Conservation (phyloP, 495 filamentous ascomycete genomes). For the Penicillium desertorum region DNA sequence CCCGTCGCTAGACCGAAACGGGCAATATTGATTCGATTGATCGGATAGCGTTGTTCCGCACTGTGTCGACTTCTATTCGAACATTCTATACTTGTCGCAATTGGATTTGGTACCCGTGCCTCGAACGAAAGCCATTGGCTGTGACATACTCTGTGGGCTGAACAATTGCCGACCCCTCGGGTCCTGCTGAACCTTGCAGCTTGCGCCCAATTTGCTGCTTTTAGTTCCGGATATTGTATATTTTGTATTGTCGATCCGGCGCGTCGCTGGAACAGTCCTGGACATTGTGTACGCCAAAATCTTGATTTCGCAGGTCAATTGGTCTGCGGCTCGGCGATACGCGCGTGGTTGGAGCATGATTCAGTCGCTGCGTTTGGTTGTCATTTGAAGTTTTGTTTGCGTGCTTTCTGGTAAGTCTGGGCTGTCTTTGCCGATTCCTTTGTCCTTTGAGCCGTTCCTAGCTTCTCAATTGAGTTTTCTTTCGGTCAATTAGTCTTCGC, state of each 20-base stretch:
- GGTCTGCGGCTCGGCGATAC: slow-evolving; percentile 15
- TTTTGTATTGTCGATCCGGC: slow-evolving; percentile 1
- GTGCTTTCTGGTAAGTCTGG: slow-evolving; percentile 34
- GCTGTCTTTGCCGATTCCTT: slow-evolving; percentile 3
- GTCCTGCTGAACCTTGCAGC: slow-evolving; percentile 5
- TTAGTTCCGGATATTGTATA: background rate
- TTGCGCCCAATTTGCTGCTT: background rate
- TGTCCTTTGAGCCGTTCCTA: background rate
- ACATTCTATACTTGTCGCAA: background rate
- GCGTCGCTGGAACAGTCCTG: background rate
- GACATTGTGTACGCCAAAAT: slow-evolving; percentile 6
- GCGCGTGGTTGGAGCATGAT: slow-evolving; percentile 38
- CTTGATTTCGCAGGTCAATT: slow-evolving; percentile 10
- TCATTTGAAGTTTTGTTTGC: slow-evolving; percentile 33
- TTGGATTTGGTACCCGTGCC: background rate
- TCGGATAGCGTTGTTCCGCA: background rate
- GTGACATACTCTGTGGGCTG: background rate
- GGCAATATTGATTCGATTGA: slow-evolving; percentile 11
- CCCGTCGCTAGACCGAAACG: slow-evolving; percentile 5
- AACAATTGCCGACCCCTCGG: background rate
- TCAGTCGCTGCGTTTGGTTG: slow-evolving; percentile 32
- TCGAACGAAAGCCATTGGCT: background rate
- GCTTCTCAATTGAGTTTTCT: background rate
- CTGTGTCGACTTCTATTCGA: background rate
- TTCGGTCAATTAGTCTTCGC: background rate